A percentile compares a stretch with the other conserved stretches of the same genome.
These are phyloP conservation scores for Cladobotryum mycophilum DNA, from an alignment of 2,329 filamentous ascomycete genomes.

Conservation along the genomic window DNA sequence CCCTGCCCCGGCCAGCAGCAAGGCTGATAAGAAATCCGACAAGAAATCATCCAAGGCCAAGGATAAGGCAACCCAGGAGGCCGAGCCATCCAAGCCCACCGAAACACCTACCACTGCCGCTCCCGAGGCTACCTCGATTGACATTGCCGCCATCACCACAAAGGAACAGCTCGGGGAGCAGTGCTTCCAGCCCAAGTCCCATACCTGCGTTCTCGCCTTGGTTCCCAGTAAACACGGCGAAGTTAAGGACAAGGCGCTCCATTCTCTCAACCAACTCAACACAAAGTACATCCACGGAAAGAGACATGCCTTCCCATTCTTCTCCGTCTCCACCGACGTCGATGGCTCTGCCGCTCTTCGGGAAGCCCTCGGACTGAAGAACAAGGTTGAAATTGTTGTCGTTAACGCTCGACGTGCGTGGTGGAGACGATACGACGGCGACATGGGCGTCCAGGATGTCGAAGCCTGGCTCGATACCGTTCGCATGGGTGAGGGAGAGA, in stretches of 20 bases:
- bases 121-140: constrained; percentile 37
- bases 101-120: constrained; percentile 22
- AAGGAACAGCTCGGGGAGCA: constrained; percentile 58
- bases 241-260: constrained; percentile 51
- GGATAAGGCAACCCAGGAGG: constrained; percentile 25
- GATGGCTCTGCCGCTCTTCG: constrained; percentile 37
- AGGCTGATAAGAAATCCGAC: constrained; percentile 22
- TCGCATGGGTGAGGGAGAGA: constrained; percentile 77
- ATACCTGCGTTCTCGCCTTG: constrained; percentile 76
- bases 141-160: constrained; percentile 60
- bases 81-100: constrained; percentile 18
- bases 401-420: constrained; percentile 80
- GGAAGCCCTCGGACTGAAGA: constrained; percentile 50
- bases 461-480: constrained; percentile 90
- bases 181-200: constrained; percentile 70
- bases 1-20: constrained; percentile 41
- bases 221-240: constrained; percentile 49
- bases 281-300: constrained; percentile 65
- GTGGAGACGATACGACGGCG: constrained; percentile 69
- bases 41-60: constrained; percentile 36
- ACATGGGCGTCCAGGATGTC: constrained; percentile 55
- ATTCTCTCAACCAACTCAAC: constrained; percentile 64
- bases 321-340: constrained; percentile 56
- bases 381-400: constrained; percentile 66
- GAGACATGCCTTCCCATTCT: constrained; percentile 75